These are phyloP conservation scores for Cyberlindnera sargentensis DNA, from an alignment of 805 yeast species.

Conservation along the genomic window DNA sequence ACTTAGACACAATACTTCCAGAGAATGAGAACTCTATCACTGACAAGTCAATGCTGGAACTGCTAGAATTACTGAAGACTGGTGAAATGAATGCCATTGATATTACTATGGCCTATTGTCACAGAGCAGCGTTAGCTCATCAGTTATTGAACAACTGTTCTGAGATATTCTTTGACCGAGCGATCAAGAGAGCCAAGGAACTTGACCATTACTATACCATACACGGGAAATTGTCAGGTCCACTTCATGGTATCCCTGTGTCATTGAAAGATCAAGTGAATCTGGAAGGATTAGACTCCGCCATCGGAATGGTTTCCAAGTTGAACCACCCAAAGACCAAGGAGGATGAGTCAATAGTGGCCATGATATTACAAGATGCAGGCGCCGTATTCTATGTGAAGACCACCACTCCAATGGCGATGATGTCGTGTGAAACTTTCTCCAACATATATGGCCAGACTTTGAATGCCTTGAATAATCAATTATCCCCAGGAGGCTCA, in stretches of 20 bases:
- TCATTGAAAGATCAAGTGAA: conserved; percentile 42
- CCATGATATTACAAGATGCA: conserved; percentile 29
- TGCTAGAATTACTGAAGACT: conserved; percentile 1
- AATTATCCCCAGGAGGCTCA: conserved; percentile 41
- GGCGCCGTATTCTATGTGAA: conserved; percentile 52
- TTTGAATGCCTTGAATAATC: conserved; percentile 35
- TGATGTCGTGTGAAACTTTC: conserved; percentile 41
- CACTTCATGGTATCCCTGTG: conserved; percentile 62
- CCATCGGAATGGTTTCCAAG: conserved; percentile 38
- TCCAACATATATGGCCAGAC: conserved; percentile 39
- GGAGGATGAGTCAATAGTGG: conserved; percentile 33
- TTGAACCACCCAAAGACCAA: conserved; percentile 51
- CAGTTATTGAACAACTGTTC: conserved; percentile 35
- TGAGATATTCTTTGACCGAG: conserved; percentile 44
- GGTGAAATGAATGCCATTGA: conserved; percentile 6
- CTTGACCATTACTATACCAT: conserved; percentile 42
- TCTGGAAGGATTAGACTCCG: conserved; percentile 39
- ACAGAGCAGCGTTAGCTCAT: conserved; percentile 51
- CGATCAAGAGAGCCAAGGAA: conserved; percentile 44
- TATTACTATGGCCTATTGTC: conserved; percentile 35
- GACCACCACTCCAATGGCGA: conserved; percentile 45
- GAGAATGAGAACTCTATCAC: conserved; percentile 25
- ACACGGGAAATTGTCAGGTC: conserved; percentile 49
- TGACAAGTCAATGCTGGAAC: conserved; percentile 3
- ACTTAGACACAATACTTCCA: conserved; percentile 38